phyloP scores from a whole-genome alignment of 345 rosid genomes.

The Carallia pectinifolia region DNA sequence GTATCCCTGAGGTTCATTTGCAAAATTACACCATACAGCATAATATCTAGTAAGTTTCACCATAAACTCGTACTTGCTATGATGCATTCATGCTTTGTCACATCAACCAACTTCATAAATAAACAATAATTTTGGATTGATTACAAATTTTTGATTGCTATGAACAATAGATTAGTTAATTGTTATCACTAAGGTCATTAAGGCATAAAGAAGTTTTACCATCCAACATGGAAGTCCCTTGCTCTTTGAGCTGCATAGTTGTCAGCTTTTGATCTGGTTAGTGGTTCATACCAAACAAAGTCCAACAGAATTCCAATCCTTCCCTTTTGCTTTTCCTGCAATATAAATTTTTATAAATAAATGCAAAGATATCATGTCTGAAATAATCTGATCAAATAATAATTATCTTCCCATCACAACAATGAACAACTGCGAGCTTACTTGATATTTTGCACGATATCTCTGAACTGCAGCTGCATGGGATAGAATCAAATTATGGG shows the following conservation, averaged over 20 bases:
- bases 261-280: conserved; percentile 81
- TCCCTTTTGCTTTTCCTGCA: conserved; percentile 76
- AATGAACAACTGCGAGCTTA: conserved; percentile 2
- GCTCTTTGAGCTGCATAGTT: conserved; percentile 92
- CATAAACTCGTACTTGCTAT: too few species aligned
- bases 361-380: not conserved
- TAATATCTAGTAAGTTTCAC: too few species aligned
- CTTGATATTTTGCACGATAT: conserved; percentile 83
- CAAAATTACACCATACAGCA: too few species aligned
- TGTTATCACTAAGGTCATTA: not conserved
- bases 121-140: too few species aligned
- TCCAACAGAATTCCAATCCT: conserved; percentile 85
- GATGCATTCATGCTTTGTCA: too few species aligned
- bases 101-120: too few species aligned
- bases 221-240: conserved; percentile 91
- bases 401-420: not conserved
- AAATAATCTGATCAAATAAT: not conserved
- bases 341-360: not conserved
- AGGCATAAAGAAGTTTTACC: conserved; percentile 39
- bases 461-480: conserved; percentile 79
- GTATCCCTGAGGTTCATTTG: too few species aligned
- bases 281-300: conserved; percentile 97
- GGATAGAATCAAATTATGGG: conserved; percentile 81
- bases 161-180: not conserved
- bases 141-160: too few species aligned